These are phyloP conservation scores for Pichia gijzeniarum DNA, from an alignment of 805 yeast species.

Conservation along the genomic window DNA sequence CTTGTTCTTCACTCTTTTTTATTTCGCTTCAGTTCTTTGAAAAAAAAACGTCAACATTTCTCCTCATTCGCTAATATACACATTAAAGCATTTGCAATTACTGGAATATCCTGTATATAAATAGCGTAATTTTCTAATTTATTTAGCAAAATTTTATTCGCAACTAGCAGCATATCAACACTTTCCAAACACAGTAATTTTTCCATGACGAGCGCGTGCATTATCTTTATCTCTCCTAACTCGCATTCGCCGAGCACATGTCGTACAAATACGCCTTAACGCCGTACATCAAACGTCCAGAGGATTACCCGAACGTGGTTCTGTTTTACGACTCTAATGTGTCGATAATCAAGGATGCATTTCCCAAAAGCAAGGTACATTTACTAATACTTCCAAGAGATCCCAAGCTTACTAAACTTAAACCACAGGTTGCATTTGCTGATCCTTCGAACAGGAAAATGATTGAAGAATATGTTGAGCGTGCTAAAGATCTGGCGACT, in stretches of 20 bases:
- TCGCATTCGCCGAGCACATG: slow-evolving; percentile 26
- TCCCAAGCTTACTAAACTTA: slow-evolving; percentile 32
- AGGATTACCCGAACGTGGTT: slow-evolving; percentile 31
- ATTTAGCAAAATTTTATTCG: too few relatives aligned
- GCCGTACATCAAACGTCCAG: slow-evolving; percentile 44
- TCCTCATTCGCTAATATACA: background rate
- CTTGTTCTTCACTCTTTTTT: background rate
- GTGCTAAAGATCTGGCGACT: slow-evolving; percentile 26
- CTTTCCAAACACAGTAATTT: background rate
- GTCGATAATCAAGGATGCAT: slow-evolving; percentile 52
- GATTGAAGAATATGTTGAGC: slow-evolving; percentile 31
- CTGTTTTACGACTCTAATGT: slow-evolving; percentile 45
- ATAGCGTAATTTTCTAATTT: too few relatives aligned
- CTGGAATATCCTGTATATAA: too few relatives aligned
- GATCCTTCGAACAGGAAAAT: slow-evolving; percentile 27
- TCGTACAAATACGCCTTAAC: slow-evolving; percentile 44
- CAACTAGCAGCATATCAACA: background rate
- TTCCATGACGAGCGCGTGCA: background rate
- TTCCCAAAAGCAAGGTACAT: slow-evolving; percentile 59
- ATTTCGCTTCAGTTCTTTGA: background rate
- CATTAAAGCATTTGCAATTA: too few relatives aligned
- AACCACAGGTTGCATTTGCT: slow-evolving; percentile 48
- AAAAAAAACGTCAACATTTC: background rate
- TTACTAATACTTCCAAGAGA: slow-evolving; percentile 54
- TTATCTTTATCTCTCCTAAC: too few relatives aligned